Base-by-base conservation (phyloP, 805 yeast species). In the Wickerhamia fluorescens region DNA sequence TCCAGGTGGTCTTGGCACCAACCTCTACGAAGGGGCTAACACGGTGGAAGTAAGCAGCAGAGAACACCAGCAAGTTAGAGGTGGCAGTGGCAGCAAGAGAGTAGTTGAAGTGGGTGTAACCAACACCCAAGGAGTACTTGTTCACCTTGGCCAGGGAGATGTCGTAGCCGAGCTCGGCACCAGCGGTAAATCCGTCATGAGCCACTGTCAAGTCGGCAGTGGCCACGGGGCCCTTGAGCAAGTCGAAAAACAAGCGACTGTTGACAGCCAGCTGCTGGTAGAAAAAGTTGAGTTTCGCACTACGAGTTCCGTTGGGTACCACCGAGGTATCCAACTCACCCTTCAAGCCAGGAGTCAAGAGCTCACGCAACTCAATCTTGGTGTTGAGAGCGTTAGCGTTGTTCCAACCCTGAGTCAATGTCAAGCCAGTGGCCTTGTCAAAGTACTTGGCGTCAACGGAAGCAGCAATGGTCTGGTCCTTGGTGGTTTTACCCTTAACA, bases 331-430 rank as follows among this genome's bases (percentile, higher is more conserved):
- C 78, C 53, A 92, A 69, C 66, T 88, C 95, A 47, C 92, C 80
- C 71, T 87, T 89, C 52, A 92, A 75, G 49, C 97, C 96, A 49
- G 94, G 95, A 38, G 96, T 81, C 65, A 89, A 74, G 49, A 86
- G 82, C 62, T 88, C 94, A 36, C 79, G 73, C 51, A 92, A 73
- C 71, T 89, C 96, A 48, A 92, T 73, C 74, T 86, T 89, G 68
- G 97, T 84, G 71, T 76, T 81, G 56, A 92, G 70, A 42, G 81
- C 73, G 64, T 89, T 89, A 61, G 94, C 80, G 49, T 94, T 85
- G 69, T 88, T 80, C 96, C 97, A 88, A 56, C 96, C 95, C 73
- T 92, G 97, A 47, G 96, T 87, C 55, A 92, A 68, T 42, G 96
- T 77, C 53, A 92, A 71, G 42, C 96, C 96, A 39, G 92, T 70